A percentile compares a stretch with the other conserved stretches of the same genome.
Conservation (phyloP, 306 rosid genomes). For the Carpinus fangiana region DNA sequence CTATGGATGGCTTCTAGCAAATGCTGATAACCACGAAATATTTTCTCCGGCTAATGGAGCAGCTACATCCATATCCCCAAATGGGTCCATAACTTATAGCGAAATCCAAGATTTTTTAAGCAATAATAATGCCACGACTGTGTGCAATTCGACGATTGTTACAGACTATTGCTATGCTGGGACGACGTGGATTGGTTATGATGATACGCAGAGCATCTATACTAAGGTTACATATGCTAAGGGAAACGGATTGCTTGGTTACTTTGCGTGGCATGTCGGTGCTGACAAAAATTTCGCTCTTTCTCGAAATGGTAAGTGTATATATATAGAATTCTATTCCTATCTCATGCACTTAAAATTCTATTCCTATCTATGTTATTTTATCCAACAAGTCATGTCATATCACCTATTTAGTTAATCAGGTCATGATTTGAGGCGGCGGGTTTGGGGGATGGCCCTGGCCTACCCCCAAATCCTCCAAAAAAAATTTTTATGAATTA, state of each 20-base stretch:
- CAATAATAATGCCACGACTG: background rate
- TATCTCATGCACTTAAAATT: background rate
- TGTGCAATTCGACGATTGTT: too few species aligned
- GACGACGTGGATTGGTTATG: slow-evolving; percentile 49
- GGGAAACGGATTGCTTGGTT: slow-evolving; percentile 30
- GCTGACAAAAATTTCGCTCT: slow-evolving; percentile 23
- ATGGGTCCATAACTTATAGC: background rate
- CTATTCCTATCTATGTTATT: too few species aligned
- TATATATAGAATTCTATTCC: background rate
- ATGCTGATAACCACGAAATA: slow-evolving; percentile 12
- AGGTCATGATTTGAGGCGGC: background rate
- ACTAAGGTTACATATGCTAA: slow-evolving; percentile 41
- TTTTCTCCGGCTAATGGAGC: slow-evolving; percentile 33
- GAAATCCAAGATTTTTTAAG: background rate
- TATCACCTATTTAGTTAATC: too few species aligned
- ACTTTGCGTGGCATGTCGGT: slow-evolving; percentile 41
- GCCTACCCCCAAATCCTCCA: too few species aligned
- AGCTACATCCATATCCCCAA: slow-evolving; percentile 8
- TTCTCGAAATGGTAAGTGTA: slow-evolving; percentile 10
- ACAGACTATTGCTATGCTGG: slow-evolving; percentile 14
- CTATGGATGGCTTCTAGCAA: slow-evolving; percentile 24
- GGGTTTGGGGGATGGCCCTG: too few species aligned
- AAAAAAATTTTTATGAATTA: too few species aligned
- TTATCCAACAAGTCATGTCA: too few species aligned
- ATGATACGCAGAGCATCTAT: slow-evolving; percentile 24